Evolutionary conservation across 371 early-diverging fungal species (phyloP).

Genomic region (Mortierella sp.): DNA sequence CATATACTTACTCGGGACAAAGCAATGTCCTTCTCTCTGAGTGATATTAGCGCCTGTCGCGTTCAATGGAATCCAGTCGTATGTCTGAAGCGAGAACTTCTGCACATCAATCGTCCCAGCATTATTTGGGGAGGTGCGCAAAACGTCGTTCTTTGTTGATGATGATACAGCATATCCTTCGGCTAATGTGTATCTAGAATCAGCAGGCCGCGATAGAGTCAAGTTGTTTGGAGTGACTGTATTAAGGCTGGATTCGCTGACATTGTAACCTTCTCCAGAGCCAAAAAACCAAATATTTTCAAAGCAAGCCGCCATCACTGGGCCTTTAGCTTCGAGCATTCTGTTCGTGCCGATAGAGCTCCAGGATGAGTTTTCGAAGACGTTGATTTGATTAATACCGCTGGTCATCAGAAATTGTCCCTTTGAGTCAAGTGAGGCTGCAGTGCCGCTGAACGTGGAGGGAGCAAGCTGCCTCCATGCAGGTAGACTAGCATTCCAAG

Average conservation of each 20-base stretch:
- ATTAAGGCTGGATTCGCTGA: not conserved
- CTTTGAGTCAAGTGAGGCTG: not conserved
- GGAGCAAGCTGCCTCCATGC: not conserved
- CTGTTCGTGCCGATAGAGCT: not conserved
- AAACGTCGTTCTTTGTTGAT: not conserved
- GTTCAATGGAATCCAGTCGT: not conserved
- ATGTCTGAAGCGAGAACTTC: not conserved
- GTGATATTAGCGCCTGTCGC: not conserved
- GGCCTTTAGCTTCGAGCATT: not conserved
- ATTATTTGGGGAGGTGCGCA: not conserved
- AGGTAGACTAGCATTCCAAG: not conserved
- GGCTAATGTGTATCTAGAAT: not conserved
- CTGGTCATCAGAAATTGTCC: not conserved
- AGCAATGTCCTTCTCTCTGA: not conserved
- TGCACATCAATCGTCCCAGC: not conserved
- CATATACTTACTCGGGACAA: slow-evolving; percentile 1
- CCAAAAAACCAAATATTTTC: not conserved
- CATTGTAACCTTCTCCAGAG: not conserved
- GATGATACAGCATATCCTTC: slow-evolving; percentile 2
- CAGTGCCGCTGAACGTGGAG: not conserved
- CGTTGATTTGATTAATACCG: not conserved
- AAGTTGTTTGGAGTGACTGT: not conserved
- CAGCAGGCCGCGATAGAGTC: not conserved
- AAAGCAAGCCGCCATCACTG: not conserved
- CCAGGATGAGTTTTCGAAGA: not conserved